These are phyloP conservation scores for Phytophthora multivora DNA, from an alignment of 352 stramenopile species.

Conservation along the genomic window DNA sequence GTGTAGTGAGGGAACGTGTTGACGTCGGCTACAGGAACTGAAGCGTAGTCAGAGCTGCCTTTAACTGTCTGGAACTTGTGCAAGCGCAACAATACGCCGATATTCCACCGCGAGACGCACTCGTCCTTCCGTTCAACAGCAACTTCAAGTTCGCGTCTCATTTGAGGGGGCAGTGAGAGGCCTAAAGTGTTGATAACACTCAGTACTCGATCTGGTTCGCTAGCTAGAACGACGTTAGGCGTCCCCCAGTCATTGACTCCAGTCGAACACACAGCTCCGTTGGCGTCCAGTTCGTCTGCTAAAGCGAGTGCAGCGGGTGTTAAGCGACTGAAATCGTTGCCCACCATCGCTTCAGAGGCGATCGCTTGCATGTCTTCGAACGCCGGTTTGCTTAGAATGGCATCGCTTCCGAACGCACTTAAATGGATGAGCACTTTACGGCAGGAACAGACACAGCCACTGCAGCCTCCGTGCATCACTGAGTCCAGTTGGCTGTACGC, in stretches of 20 bases:
- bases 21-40: slow-evolving; percentile 27
- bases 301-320: slow-evolving; percentile 8
- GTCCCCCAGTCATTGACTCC: slow-evolving; percentile 27
- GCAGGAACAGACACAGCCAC: slow-evolving; percentile 16
- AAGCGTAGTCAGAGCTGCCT: slow-evolving; percentile 22
- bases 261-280: slow-evolving; percentile 21
- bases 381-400: slow-evolving; percentile 21
- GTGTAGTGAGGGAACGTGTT: slow-evolving; percentile 35
- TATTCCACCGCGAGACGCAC: slow-evolving; percentile 24
- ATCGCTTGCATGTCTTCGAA: slow-evolving; percentile 25
- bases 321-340: slow-evolving; percentile 7
- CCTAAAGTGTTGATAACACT: slow-evolving; percentile 17
- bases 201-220: slow-evolving; percentile 9
- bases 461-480: slow-evolving; percentile 23
- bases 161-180: slow-evolving; percentile 18
- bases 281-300: slow-evolving; percentile 14
- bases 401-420: slow-evolving; percentile 18
- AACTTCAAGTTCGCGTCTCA: slow-evolving; percentile 21
- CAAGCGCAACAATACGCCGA: slow-evolving; percentile 21
- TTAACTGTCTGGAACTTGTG: slow-evolving; percentile 31
- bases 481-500: slow-evolving; percentile 27
- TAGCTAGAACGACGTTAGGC: slow-evolving; percentile 18
- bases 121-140: slow-evolving; percentile 19
- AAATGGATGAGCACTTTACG: slow-evolving; percentile 31
- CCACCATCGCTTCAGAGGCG: slow-evolving; percentile 2